These are phyloP conservation scores for Megacollybia platyphylla DNA, from an alignment of 1,284 basidiomycete species.

Conservation along the genomic window DNA sequence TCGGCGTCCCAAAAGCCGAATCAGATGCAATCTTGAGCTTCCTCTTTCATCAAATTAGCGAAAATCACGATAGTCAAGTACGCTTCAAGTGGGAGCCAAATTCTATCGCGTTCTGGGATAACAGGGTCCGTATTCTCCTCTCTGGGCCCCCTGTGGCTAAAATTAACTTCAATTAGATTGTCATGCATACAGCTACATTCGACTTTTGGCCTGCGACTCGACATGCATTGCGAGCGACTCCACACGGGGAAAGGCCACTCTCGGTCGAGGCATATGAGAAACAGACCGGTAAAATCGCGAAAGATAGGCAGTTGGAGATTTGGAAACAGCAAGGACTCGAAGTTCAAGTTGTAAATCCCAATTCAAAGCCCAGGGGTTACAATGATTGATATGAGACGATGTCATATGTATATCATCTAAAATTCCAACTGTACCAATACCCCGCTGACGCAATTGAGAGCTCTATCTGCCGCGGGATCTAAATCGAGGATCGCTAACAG, in stretches of 20 bases:
- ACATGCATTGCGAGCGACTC: conserved; percentile 73
- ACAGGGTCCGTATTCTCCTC: conserved; percentile 32
- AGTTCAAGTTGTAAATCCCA: conserved; percentile 15
- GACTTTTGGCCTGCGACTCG: conserved; percentile 66
- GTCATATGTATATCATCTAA: neutral
- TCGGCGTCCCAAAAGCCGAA: conserved; percentile 71
- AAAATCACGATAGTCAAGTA: conserved; percentile 61
- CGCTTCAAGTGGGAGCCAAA: conserved; percentile 61
- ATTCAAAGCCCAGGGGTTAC: conserved; percentile 37
- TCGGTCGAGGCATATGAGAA: conserved; percentile 69
- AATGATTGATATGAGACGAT: conserved; percentile 28
- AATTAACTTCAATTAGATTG: conserved; percentile 27
- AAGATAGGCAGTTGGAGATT: conserved; percentile 52
- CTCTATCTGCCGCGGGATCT: no score
- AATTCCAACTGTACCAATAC: no score
- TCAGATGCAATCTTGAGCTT: conserved; percentile 61
- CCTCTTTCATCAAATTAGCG: conserved; percentile 58
- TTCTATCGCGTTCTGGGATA: conserved; percentile 65
- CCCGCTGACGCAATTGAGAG: no score
- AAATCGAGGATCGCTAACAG: no score
- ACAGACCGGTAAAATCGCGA: conserved; percentile 46
- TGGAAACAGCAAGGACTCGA: conserved; percentile 50
- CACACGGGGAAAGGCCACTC: conserved; percentile 64
- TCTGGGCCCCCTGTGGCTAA: neutral
- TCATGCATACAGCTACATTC: conserved; percentile 66